Base-by-base conservation (phyloP, 345 rosid genomes). In the Hypericum perforatum region DNA sequence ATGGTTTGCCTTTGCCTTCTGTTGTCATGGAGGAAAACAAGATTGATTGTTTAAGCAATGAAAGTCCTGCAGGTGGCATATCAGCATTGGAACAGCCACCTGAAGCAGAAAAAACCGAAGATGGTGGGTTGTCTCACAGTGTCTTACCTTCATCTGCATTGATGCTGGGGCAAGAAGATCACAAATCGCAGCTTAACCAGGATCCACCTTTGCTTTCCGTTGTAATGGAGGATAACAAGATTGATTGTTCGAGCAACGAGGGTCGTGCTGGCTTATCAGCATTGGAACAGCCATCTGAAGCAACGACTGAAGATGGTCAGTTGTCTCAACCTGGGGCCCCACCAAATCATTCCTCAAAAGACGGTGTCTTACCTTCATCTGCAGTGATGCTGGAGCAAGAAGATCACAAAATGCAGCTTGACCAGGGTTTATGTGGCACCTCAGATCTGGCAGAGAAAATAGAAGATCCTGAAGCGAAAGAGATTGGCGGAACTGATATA, bases 311-410 rank as follows among this genome's bases (percentile, higher is more conserved):
- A 37, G 50, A 40, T 60, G 41, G 41, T 37, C 45, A 7, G 54
- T 11, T 45, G 57, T 55, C 64, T 16, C 54, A 56, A 42, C 16
- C 22, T 14, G 39, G 6, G 10, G 42, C n/a, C 11, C 41, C 15
- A 32, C 9, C 9, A 32, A 46, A 46, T 9, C 16, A 11, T 5
- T 46, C 14, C 15, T 3, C 22, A 12, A 9, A 54, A 48, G 37
- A 37, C 16, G 11, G 54, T 53, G 50, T 32, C 49, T 9, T 14
- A 7, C 39, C 41, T 13, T 39, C 58, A 59, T 43, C 46, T 13
- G 44, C 57, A 11, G 16, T 37, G 7, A 42, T n/a, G 40, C 9
- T n/a, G 6, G 60, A 44, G 54, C 52, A 58, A 60, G 63, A 43
- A 2, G 57, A 43, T 56, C 11, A 38, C 47, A 53, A 60, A 9